Evolutionary conservation across 257 asterid species (phyloP).

Genomic region (Echites panduratus): DNA sequence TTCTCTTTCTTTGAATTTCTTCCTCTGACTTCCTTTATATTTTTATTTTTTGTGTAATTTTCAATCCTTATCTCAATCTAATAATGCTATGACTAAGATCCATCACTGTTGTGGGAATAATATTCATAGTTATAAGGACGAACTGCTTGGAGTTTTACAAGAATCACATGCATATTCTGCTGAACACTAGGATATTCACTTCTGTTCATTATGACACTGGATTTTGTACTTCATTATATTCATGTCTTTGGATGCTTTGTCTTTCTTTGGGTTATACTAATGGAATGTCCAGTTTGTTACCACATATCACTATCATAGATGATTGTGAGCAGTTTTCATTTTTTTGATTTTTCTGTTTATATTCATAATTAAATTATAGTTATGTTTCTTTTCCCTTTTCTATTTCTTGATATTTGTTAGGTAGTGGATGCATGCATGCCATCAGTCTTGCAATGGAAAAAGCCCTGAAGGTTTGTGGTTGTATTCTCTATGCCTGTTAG

Average conservation of each 20-base stretch:
- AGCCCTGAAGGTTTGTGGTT: conserved; percentile 63
- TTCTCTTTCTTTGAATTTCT: background rate
- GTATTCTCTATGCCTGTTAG: conserved; percentile 7
- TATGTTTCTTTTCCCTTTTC: conserved; percentile 17
- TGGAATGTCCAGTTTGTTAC: background rate
- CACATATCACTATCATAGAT: background rate
- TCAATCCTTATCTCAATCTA: background rate
- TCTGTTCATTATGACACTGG: background rate
- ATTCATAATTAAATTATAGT: background rate
- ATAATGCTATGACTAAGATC: background rate
- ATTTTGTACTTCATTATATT: background rate
- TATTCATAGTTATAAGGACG: background rate
- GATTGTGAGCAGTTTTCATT: background rate
- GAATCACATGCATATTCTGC: background rate
- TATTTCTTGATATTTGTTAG: conserved; percentile 37
- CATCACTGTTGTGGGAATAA: background rate
- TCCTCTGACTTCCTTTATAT: background rate
- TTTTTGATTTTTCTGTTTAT: background rate
- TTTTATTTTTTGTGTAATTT: background rate
- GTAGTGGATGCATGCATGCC: conserved; percentile 39
- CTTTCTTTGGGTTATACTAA: background rate
- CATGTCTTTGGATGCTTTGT: background rate
- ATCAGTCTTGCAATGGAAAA: conserved; percentile 71
- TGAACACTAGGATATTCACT: background rate
- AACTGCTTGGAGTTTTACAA: background rate